Conservation (phyloP, 129 eudicot genomes). For the Apium graveolens region DNA sequence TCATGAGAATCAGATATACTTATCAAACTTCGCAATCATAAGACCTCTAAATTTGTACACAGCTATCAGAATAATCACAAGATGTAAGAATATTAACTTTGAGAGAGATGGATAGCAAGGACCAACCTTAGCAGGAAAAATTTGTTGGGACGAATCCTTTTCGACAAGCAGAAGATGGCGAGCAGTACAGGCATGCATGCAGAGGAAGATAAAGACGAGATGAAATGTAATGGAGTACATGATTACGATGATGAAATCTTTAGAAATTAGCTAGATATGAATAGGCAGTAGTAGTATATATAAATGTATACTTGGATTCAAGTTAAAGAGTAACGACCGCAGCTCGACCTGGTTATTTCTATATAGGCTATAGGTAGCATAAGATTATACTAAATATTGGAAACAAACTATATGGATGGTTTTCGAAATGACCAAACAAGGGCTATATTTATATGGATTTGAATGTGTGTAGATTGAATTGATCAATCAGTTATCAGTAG, state of each 20-base stretch:
- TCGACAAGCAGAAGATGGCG: conserved; percentile 23
- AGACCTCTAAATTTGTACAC: background rate
- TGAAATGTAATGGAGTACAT: background rate
- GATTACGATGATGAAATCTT: background rate
- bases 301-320: background rate
- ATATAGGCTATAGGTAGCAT: background rate
- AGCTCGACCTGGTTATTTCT: background rate
- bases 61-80: no score
- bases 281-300: background rate
- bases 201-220: conserved; percentile 12
- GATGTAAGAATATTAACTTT: no score
- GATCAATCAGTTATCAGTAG: background rate
- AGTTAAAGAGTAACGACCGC: no score
- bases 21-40: background rate
- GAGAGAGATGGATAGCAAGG: background rate
- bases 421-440: background rate
- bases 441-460: background rate
- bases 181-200: conserved; percentile 38
- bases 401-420: background rate
- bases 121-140: conserved; percentile 18
- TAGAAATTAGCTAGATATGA: background rate
- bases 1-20: background rate
- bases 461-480: background rate
- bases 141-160: background rate
- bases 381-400: background rate